Percentiles rank a stretch among this genome's conserved stretches.
These are phyloP conservation scores for Silene conica DNA, from an alignment of 148 eudicot species.

Conservation along the genomic window DNA sequence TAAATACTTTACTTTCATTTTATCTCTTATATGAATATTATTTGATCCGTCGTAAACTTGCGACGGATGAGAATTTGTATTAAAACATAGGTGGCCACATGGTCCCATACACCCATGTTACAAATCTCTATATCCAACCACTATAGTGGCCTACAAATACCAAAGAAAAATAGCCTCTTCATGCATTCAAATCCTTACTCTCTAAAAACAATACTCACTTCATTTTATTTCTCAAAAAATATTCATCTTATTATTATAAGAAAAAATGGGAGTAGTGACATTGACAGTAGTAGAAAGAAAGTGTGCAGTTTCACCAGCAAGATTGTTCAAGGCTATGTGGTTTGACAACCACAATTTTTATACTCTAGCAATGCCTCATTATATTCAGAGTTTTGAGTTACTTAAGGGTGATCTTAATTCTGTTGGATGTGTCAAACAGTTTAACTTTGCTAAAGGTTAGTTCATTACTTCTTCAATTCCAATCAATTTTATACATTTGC, in stretches of 20 bases:
- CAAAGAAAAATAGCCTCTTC: not conserved
- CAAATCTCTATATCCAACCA: too few relatives aligned
- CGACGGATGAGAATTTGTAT: too few relatives aligned
- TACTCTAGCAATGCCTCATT: slow-evolving; percentile 7
- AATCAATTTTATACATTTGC: too few relatives aligned
- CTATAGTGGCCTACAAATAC: not conserved
- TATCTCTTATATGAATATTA: too few relatives aligned
- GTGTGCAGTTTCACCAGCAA: slow-evolving; percentile 5
- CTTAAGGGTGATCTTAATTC: slow-evolving; percentile 9
- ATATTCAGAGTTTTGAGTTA: slow-evolving; percentile 10
- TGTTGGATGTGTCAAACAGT: slow-evolving; percentile 20
- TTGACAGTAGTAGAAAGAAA: slow-evolving; percentile 14
- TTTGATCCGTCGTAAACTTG: too few relatives aligned
- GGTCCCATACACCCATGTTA: too few relatives aligned
- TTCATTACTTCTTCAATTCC: too few relatives aligned
- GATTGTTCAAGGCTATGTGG: slow-evolving; percentile 25
- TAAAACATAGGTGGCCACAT: too few relatives aligned
- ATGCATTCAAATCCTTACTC: not conserved
- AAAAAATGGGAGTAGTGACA: slow-evolving; percentile 17
- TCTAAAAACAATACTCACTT: not conserved
- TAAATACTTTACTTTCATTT: too few relatives aligned
- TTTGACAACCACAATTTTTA: slow-evolving; percentile 19
- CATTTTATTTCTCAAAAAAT: not conserved
- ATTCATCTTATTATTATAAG: not conserved
- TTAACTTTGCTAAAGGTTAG: slow-evolving; percentile 20